phyloP scores from a whole-genome alignment of 2,329 filamentous ascomycete genomes.

The Harringtonia lauricola region DNA sequence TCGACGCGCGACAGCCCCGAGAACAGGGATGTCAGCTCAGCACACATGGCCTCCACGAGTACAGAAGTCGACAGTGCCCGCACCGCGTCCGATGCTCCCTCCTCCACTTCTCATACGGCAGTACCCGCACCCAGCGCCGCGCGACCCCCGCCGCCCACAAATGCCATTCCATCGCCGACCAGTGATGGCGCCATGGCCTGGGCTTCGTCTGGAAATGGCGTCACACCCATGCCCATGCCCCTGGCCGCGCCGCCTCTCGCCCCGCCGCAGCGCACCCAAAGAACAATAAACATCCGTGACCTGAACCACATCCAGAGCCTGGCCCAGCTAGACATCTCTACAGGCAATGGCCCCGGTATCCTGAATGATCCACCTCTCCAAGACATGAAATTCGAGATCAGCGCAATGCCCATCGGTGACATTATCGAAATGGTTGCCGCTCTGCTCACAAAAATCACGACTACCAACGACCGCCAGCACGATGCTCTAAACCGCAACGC shows the following conservation, averaged over 20 bases:
- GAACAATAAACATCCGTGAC: slow-evolving; percentile 70
- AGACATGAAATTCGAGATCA: slow-evolving; percentile 78
- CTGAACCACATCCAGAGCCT: slow-evolving; percentile 86
- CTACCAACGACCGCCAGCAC: slow-evolving; percentile 90
- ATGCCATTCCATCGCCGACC: slow-evolving; percentile 23
- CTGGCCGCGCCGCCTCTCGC: slow-evolving; percentile 17
- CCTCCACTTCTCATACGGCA: slow-evolving; percentile 8
- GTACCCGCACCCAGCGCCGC: slow-evolving; percentile 8
- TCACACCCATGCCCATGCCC: slow-evolving; percentile 15
- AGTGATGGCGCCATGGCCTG: slow-evolving; percentile 17
- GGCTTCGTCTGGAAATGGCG: too few relatives aligned
- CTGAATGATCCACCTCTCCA: slow-evolving; percentile 39
- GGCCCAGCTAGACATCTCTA: slow-evolving; percentile 64
- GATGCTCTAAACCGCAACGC: slow-evolving; percentile 72
- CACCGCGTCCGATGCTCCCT: slow-evolving; percentile 7
- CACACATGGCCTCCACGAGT: slow-evolving; percentile 10
- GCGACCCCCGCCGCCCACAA: slow-evolving; percentile 6
- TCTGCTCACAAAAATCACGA: slow-evolving; percentile 90
- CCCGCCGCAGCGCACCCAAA: slow-evolving; percentile 25
- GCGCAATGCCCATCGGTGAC: slow-evolving; percentile 91
- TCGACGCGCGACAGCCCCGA: not conserved
- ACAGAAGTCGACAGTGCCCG: slow-evolving; percentile 7
- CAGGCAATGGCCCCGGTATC: slow-evolving; percentile 34
- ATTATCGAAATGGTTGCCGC: slow-evolving; percentile 99
- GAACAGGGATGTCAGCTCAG: slow-evolving; percentile 4